Percentiles rank a stretch among this genome's conserved stretches.
These are phyloP conservation scores for Cryptococcus hybrid DNA, from an alignment of 1,284 basidiomycete genomes.

Conservation along the genomic window DNA sequence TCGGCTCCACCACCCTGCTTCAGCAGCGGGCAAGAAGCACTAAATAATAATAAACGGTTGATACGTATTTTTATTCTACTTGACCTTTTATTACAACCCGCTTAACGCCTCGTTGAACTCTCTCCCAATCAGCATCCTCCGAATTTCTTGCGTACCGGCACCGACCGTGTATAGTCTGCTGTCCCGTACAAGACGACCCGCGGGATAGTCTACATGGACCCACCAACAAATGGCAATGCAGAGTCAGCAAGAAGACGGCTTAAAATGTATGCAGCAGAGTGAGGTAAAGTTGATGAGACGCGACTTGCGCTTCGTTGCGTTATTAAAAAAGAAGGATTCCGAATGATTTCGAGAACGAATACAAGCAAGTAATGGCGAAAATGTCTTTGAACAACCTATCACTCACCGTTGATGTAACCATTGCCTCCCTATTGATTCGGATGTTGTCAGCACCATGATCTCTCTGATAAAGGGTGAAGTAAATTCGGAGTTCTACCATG, in stretches of 20 bases:
- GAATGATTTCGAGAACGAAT: too few species aligned
- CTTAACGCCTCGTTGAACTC: slow-evolving; percentile 69
- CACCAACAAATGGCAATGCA: not conserved
- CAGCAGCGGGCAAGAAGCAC: too few species aligned
- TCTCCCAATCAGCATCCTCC: slow-evolving; percentile 83
- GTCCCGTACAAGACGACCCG: slow-evolving; percentile 80
- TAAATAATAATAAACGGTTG: too few species aligned
- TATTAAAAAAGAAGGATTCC: too few species aligned
- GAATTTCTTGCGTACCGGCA: slow-evolving; percentile 87
- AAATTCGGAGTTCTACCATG: not conserved
- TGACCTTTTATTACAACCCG: not conserved
- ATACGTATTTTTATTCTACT: too few species aligned
- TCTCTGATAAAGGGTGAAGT: not conserved
- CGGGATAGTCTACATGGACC: slow-evolving; percentile 67
- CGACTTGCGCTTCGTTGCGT: too few species aligned
- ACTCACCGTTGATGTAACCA: slow-evolving; percentile 82
- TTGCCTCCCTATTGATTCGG: slow-evolving; percentile 63
- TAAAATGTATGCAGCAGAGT: not conserved
- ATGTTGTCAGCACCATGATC: not conserved
- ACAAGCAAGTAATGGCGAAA: too few species aligned
- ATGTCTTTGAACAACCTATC: not conserved
- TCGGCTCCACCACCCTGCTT: not conserved
- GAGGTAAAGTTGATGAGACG: not conserved
- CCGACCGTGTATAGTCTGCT: slow-evolving; percentile 84
- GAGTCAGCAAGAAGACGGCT: not conserved